A percentile compares a stretch with the other conserved stretches of the same genome.
phyloP scores from a whole-genome alignment of 768 basidiomycete genomes.

The Collybia nuda region DNA sequence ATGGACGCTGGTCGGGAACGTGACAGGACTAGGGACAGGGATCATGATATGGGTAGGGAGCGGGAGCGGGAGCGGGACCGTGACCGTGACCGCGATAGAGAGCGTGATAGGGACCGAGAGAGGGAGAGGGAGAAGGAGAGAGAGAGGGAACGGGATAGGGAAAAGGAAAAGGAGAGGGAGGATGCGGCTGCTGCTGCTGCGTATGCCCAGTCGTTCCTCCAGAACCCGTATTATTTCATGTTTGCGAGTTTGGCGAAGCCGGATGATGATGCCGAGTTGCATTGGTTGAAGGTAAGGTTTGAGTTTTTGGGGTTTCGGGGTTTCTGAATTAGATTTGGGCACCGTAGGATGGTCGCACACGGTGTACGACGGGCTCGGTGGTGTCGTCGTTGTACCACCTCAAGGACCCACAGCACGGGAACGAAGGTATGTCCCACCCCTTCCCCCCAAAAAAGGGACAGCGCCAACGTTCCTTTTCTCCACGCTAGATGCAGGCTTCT shows the following conservation, averaged over 20 bases:
- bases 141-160: slow-evolving; percentile 17
- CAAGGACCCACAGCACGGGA: slow-evolving; percentile 62
- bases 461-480: slow-evolving; percentile 9
- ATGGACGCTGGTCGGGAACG: too few species aligned
- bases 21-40: too few species aligned
- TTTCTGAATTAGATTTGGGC: too few species aligned
- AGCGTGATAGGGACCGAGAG: neutral
- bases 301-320: neutral
- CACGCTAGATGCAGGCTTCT: slow-evolving; percentile 84
- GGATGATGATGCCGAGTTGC: slow-evolving; percentile 85
- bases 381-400: slow-evolving; percentile 91
- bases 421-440: slow-evolving; percentile 33
- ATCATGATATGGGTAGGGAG: slow-evolving; percentile 7
- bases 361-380: slow-evolving; percentile 88
- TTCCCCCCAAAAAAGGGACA: too few species aligned
- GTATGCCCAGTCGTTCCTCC: slow-evolving; percentile 66
- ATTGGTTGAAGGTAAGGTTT: slow-evolving; percentile 66
- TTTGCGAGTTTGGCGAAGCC: slow-evolving; percentile 88
- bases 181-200: slow-evolving; percentile 27
- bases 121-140: slow-evolving; percentile 15
- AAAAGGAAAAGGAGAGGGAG: slow-evolving; percentile 18
- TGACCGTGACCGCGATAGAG: too few species aligned
- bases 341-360: slow-evolving; percentile 85
- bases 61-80: slow-evolving; percentile 5
- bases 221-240: slow-evolving; percentile 97